These are phyloP conservation scores for Cornus kousa DNA, from an alignment of 148 eudicot species.

Conservation along the genomic window DNA sequence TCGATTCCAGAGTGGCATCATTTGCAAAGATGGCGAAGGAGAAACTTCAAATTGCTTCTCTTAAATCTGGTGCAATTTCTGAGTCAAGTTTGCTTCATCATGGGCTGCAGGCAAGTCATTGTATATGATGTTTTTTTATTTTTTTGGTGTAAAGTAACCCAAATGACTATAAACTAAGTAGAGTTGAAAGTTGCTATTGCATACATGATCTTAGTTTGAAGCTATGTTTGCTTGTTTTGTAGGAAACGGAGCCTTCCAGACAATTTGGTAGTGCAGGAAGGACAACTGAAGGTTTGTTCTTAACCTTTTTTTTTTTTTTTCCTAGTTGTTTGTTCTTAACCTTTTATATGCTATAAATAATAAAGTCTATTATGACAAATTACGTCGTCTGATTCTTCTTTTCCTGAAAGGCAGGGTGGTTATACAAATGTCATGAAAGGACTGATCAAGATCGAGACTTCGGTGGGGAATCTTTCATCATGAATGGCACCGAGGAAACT, in stretches of 20 bases:
- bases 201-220: not conserved
- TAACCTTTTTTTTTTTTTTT: too few species aligned
- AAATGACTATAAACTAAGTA: not conserved
- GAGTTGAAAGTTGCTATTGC: not conserved
- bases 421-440: constrained; percentile 7
- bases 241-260: constrained; percentile 11
- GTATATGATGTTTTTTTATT: not conserved
- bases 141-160: not conserved
- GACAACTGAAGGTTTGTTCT: constrained; percentile 19
- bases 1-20: constrained; percentile 34
- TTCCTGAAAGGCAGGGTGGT: constrained; percentile 24
- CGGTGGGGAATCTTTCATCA: constrained; percentile 16
- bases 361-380: not conserved
- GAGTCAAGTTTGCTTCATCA: constrained; percentile 11
- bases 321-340: not conserved
- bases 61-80: constrained; percentile 4
- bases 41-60: constrained; percentile 21
- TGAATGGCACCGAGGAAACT: constrained; percentile 6
- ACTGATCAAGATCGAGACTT: constrained; percentile 33
- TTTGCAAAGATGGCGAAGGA: constrained; percentile 45
- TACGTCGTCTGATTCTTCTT: not conserved
- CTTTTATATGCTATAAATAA: not conserved
- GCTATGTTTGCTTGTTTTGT: constrained; percentile 13
- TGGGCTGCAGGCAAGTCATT: constrained; percentile 25
- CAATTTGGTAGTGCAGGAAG: not conserved